Conservation (phyloP, 257 asterid species). For the Solanum tarijense region DNA sequence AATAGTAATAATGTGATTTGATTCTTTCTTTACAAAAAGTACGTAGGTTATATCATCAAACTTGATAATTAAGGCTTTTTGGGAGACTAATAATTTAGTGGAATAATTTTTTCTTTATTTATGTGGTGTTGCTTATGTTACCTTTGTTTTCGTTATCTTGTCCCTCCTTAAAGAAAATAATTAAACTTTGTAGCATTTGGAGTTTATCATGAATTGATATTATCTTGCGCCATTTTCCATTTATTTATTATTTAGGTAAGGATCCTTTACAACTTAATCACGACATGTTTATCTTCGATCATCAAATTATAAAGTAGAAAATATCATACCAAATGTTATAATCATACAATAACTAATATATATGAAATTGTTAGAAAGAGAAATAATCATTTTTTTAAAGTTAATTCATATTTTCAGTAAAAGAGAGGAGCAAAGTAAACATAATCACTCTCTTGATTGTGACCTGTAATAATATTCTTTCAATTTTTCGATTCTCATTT, state of each 20-base stretch:
- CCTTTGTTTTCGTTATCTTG: background rate
- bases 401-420: too few species aligned
- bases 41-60: background rate
- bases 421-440: background rate
- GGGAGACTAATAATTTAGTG: background rate
- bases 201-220: background rate
- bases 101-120: background rate
- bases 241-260: background rate
- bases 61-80: background rate
- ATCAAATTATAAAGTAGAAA: background rate
- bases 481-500: background rate
- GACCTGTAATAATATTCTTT: background rate
- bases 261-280: background rate
- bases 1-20: background rate
- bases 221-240: background rate
- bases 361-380: background rate
- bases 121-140: background rate
- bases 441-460: background rate
- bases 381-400: background rate
- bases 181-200: background rate
- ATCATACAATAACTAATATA: background rate
- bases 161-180: background rate
- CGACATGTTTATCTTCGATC: background rate
- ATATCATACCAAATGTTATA: background rate
- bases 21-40: background rate